These are phyloP conservation scores for Cercospora sp. DNA, from an alignment of 2,329 filamentous ascomycete species.

Conservation along the genomic window DNA sequence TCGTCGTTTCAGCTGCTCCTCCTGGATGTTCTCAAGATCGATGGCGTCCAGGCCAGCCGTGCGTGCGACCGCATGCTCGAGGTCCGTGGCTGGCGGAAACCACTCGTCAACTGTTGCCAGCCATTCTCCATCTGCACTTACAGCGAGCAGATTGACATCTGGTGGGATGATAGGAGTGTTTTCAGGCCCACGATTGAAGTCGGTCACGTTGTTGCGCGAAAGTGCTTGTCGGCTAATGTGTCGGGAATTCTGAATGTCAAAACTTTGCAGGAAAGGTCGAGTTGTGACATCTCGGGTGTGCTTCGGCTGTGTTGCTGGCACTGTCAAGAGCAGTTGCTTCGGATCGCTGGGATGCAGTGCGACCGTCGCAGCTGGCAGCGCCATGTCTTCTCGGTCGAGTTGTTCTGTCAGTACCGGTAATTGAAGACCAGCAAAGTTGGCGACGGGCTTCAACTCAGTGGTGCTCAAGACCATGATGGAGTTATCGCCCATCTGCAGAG, in stretches of 20 bases:
- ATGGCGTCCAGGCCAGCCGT: constrained; percentile 18
- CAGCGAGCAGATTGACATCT: constrained; percentile 69
- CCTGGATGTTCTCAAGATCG: constrained; percentile 39
- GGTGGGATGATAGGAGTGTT: constrained; percentile 74
- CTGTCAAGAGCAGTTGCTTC: constrained; percentile 49
- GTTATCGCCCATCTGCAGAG: constrained; percentile 84
- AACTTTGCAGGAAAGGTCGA: constrained; percentile 73
- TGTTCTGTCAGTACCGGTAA: constrained; percentile 32
- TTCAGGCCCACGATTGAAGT: constrained; percentile 71
- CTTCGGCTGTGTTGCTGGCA: constrained; percentile 53
- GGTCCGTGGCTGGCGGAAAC: constrained; percentile 70
- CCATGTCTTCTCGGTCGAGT: constrained; percentile 10
- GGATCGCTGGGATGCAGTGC: constrained; percentile 44
- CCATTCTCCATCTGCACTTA: constrained; percentile 82
- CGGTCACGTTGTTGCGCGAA: constrained; percentile 82
- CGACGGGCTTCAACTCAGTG: constrained; percentile 78
- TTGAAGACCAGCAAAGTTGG: constrained; percentile 83
- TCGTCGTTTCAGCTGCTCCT: constrained; percentile 52
- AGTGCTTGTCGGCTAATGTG: constrained; percentile 85
- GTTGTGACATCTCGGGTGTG: constrained; percentile 37
- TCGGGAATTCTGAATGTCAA: constrained; percentile 76
- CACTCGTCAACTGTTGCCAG: constrained; percentile 90
- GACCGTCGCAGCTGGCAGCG: constrained; percentile 34
- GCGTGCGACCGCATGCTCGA: constrained; percentile 55
- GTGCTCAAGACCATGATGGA: constrained; percentile 89